phyloP scores from a whole-genome alignment of 2,329 filamentous ascomycete genomes.

The Pseudogymnoascus sp. region DNA sequence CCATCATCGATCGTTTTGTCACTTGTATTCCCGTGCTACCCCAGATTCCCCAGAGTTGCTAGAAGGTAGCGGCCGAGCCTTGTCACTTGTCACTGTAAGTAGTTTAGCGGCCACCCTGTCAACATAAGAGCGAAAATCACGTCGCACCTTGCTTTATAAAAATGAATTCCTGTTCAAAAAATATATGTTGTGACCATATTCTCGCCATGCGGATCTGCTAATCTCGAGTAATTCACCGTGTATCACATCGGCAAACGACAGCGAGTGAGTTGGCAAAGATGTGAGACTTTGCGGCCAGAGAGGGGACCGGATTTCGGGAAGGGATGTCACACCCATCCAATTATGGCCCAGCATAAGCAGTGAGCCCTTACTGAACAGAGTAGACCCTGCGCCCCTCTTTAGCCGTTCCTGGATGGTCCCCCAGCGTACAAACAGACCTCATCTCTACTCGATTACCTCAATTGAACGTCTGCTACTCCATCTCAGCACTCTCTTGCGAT shows the following conservation, averaged over 20 bases:
- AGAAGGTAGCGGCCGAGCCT: slow-evolving; percentile 1
- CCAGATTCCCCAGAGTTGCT: slow-evolving; percentile 1
- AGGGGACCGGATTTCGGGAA: not conserved
- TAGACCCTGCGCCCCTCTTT: not conserved
- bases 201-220: not conserved
- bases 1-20: not conserved
- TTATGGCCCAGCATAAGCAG: not conserved
- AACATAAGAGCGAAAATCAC: not conserved
- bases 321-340: not conserved
- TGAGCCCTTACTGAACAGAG: not conserved
- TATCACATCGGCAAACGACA: not conserved
- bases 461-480: slow-evolving; percentile 3
- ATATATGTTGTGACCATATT: not conserved
- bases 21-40: not conserved
- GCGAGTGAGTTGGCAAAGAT: not conserved
- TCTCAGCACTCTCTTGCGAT: slow-evolving; percentile 5
- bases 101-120: not conserved
- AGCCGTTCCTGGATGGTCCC: slow-evolving; percentile 6
- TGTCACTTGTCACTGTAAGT: slow-evolving; percentile 5
- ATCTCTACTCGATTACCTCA: not conserved
- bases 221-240: not conserved
- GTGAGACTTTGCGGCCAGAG: not conserved
- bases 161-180: not conserved
- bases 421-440: not conserved
- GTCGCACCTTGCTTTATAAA: not conserved